Base-by-base conservation (phyloP, 2,329 filamentous ascomycete genomes). In the Proliferodiscus dingleyae region DNA sequence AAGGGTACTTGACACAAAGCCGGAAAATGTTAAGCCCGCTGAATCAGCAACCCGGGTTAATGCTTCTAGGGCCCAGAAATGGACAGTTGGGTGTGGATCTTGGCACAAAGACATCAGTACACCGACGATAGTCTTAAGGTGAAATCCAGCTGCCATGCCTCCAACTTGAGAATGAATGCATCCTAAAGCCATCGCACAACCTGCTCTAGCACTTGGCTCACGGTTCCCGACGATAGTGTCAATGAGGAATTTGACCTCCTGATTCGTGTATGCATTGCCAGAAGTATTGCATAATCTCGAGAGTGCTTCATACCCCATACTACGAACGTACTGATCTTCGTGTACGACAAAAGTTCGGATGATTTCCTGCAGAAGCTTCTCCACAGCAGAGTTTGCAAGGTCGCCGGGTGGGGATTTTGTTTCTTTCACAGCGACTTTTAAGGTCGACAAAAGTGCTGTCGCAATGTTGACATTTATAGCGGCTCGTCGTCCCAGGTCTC, bases 31-130 rank as follows among this genome's bases (percentile, higher is more conserved):
- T 46, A 98, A 72, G 0, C 93, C 93, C 2, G 93, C 90, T 9
- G 91, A 93, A 60, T 96, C 91, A 2, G 91, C 87, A 10, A 95
- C 89, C 42, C 87, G 75, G 2, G 87, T 84, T 23, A 98, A 68
- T 8, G 89, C 91, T 63, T 96, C 89, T 36, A 98, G 72, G 2
- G 94, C 91, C 89, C 90, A 97, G 63, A 91, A 95, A 66, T 98
- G 93, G 7, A 98, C 93, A 1, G 87, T 83, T 0, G 93, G 90
- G 63, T 98, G 93, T 16, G 91, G 88, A 61, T 98, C 93, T 57
- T 90, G 95, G 64, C 89, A 91, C 8, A 98, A 75, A 6, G 93
- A 97, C 86, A 97, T 95, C n/a, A 98, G 71, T 30, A 98, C 94
- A 15, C 91, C 87, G n/a, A 96, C 78, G 40, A 98, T 96, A 1